A percentile compares a stretch with the other conserved stretches of the same genome.
phyloP scores from a whole-genome alignment of 225 moss, liverwort and hornwort genomes.

The Pleurozium schreberi region DNA sequence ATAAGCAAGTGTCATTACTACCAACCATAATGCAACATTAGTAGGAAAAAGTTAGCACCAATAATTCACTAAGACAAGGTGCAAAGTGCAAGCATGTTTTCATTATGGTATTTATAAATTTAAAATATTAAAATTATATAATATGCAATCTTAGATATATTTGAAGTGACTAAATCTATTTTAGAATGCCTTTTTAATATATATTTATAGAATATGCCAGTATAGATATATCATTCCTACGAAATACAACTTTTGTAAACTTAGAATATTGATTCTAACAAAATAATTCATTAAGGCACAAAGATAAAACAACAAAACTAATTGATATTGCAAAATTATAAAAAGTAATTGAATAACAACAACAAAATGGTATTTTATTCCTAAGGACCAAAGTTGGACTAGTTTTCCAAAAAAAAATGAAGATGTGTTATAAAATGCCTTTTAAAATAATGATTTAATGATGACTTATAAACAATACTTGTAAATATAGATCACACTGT shows the following conservation, averaged over 20 bases:
- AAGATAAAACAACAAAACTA: not conserved
- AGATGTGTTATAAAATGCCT: too few species aligned
- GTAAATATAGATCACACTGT: not conserved
- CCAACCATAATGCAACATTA: not conserved
- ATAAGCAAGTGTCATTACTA: not conserved
- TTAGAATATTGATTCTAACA: not conserved
- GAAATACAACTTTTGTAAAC: not conserved
- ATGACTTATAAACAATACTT: not conserved
- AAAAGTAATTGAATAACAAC: not conserved
- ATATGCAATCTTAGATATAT: not conserved
- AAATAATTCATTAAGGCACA: not conserved
- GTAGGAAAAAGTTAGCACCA: not conserved
- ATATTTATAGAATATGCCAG: not conserved
- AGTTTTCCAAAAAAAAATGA: not conserved
- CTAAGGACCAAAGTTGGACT: not conserved
- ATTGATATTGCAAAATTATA: not conserved
- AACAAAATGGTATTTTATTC: accelerated
- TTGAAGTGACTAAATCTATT: too few species aligned
- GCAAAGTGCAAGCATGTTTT: not conserved
- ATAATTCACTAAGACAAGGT: accelerated
- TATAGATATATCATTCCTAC: not conserved
- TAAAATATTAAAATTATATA: not conserved
- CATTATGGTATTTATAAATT: not conserved
- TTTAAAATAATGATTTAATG: not conserved
- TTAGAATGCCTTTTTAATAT: not conserved